A percentile compares a stretch with the other conserved stretches of the same genome.
Evolutionary conservation across 176 grass and related monocot species (phyloP).

Genomic region (Elaeis guineensis): DNA sequence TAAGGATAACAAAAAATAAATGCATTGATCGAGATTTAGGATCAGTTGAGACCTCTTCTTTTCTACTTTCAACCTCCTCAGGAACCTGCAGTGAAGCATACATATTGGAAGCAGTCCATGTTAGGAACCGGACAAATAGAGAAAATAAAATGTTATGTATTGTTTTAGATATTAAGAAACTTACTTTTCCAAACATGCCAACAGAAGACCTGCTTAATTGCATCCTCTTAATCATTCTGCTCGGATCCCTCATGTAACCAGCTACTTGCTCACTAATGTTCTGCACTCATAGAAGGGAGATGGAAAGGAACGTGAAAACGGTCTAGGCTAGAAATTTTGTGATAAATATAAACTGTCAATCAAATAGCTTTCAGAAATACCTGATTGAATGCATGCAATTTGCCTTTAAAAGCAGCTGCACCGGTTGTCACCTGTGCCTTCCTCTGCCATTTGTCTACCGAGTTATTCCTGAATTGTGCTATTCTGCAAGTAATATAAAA

Average conservation of each 20-base stretch:
- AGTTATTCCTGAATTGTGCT: conserved; percentile 55
- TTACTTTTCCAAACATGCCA: conserved; percentile 67
- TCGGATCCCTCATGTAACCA: conserved; percentile 93
- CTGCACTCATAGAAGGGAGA: conserved; percentile 22
- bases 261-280: conserved; percentile 81
- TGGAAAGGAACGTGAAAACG: too few relatives aligned
- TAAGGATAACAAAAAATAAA: conserved; percentile 2
- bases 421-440: conserved; percentile 84
- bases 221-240: conserved; percentile 85
- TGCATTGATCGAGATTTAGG: not conserved
- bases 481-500: conserved; percentile 42
- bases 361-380: conserved; percentile 10
- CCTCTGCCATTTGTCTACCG: conserved; percentile 93
- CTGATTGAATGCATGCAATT: conserved; percentile 94
- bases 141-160: too few relatives aligned
- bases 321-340: too few relatives aligned
- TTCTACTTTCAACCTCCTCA: conserved; percentile 6
- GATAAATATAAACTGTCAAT: too few relatives aligned
- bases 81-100: conserved; percentile 30
- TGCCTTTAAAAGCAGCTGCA: conserved; percentile 80
- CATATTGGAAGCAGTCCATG: too few relatives aligned
- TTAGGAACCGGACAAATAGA: too few relatives aligned
- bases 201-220: conserved; percentile 48
- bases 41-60: conserved; percentile 45
- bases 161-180: conserved; percentile 3